Evolutionary conservation across 768 basidiomycete species (phyloP), one percentile per base, ranked within the genome.

Genomic region (Lactifluus volemus): DNA sequence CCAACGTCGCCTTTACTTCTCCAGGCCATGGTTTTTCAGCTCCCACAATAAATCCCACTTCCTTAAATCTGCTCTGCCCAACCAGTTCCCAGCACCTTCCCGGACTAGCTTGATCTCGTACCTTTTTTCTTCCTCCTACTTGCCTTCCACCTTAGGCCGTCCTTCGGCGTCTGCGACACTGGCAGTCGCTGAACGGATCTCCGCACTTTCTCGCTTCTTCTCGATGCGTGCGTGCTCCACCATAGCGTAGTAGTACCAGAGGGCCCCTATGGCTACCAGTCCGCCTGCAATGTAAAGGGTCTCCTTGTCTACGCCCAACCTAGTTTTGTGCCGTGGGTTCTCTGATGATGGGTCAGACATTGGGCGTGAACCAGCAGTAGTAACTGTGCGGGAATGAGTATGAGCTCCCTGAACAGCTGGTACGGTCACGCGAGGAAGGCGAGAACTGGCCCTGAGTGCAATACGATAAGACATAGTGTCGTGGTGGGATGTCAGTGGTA

Each of bases 201-300:
- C 32, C 32, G 25, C 25, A 30, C 39, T 21, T 9, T 25, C 60
- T 21, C 54, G 52, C 30, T 34, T 53, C 47, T 44, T 55, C 32
- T 65, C 61, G 15, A 65, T 57, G 9, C 64, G 64, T 34, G 52
- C 52, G 3, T 55, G 29, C 53, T 65, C 64, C 53, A 55, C 30
- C 25, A 36, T 58, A 47, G 55, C 56, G 29, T 65, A 65, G 42
- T 63, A 65, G 56, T 65, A 65, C 64, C 61, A 63, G 36, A 49
- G 3, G 25, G 51, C 64, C 9, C 61, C 61, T 49, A 63, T 57
- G 10, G 53, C 53, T 3, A 52, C 64, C 12, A 58, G 55, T 10
- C 61, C 61, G n/a, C 55, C 61, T n/a, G 39, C 61, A 29, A 65
- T 63, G 25, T 64, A 62, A 25, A 58, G 48, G 9, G 34, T 53